Conservation (phyloP, 768 basidiomycete genomes). For the Tulasnella sp. region DNA sequence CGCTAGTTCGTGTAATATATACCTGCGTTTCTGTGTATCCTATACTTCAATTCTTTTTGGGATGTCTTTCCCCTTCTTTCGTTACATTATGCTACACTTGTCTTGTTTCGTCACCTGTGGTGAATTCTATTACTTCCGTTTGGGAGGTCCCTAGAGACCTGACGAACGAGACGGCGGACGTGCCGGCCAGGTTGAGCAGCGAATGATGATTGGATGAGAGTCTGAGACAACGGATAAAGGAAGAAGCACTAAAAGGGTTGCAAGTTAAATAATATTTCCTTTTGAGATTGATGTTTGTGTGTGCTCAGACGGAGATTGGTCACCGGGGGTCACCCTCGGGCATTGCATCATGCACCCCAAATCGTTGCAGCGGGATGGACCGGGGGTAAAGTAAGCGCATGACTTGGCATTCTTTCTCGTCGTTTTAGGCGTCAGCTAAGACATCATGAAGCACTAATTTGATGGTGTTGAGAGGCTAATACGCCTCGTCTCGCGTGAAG, state of each 20-base stretch:
- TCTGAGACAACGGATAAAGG: neutral
- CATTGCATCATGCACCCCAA: neutral
- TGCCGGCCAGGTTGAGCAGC: neutral
- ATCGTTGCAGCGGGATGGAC: neutral
- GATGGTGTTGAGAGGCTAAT: neutral
- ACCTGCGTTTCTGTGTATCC: neutral
- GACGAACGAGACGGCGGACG: neutral
- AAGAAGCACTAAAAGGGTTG: neutral
- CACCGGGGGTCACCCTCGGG: neutral
- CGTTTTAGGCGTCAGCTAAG: neutral
- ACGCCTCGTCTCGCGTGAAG: neutral
- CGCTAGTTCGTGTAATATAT: neutral
- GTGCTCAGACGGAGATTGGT: neutral
- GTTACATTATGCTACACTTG: neutral
- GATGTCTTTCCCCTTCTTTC: neutral
- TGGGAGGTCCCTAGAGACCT: neutral
- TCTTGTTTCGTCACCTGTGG: neutral
- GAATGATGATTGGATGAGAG: neutral
- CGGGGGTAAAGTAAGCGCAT: neutral
- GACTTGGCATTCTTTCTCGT: neutral
- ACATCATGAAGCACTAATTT: neutral
- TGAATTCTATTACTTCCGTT: neutral
- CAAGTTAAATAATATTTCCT: neutral
- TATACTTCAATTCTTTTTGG: neutral
- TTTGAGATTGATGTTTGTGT: neutral